These are phyloP conservation scores for Udeniomyces megalosporus DNA, from an alignment of 768 basidiomycete species.

Conservation along the genomic window DNA sequence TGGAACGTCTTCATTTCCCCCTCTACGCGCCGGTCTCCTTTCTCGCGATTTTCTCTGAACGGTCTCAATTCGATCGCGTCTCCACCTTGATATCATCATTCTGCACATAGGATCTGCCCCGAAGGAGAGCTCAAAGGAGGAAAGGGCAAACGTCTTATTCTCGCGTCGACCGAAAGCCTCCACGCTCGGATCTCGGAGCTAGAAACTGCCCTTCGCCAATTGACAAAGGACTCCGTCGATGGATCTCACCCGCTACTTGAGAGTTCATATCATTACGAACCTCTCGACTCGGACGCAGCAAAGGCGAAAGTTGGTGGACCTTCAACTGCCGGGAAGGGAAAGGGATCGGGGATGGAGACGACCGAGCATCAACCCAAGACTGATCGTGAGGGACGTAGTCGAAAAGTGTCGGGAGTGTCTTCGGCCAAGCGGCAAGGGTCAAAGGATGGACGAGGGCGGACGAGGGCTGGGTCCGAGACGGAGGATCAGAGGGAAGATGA, in stretches of 20 bases:
- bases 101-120: neutral
- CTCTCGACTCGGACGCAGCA: neutral
- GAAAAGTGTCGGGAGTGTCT: neutral
- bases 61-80: neutral
- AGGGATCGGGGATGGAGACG: neutral
- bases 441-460: too few relatives aligned
- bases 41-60: neutral
- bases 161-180: conserved; percentile 2
- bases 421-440: neutral
- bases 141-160: conserved; percentile 16
- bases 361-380: neutral
- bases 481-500: too few relatives aligned
- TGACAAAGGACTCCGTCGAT: neutral
- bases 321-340: neutral
- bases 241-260: conserved; percentile 10
- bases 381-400: neutral
- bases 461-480: too few relatives aligned
- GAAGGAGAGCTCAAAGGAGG: conserved; percentile 15
- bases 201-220: conserved; percentile 5
- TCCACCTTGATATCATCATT: neutral
- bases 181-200: conserved; percentile 11
- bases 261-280: conserved; percentile 9
- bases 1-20: neutral
- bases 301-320: neutral
- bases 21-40: neutral